Evolutionary conservation across 768 basidiomycete genomes (phyloP), one percentile per base, ranked within the genome.

Genomic region (Obba rivulosa): DNA sequence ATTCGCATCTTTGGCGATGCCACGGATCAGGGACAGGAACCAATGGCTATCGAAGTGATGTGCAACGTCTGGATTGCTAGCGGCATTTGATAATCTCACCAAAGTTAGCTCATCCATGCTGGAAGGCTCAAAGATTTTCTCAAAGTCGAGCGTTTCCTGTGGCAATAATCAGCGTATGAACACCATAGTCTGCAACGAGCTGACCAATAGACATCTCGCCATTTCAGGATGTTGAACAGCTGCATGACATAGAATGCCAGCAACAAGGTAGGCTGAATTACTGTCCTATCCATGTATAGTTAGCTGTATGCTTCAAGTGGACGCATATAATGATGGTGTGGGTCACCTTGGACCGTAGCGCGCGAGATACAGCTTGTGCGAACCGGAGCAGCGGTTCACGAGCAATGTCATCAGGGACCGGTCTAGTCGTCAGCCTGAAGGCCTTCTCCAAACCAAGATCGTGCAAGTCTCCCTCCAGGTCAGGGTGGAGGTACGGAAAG

Each of bases 401-500:
- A 1, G 79, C 59, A 5, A 74, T 64, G 52, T 80, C 76, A 48
- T 85, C 84, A 2, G 74, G 68, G 0, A 88, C 71, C 8, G 87
- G 86, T 48, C 76, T 71, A 21, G 73, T 74, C 17, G 79, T 69
- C 25, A 74, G 65, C 36, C 75, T 68, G 43, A 78, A 74, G 2
- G 83, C 77, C 22, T 67, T 69, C 52, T 83, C 79, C 3, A 90
- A 61, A 58, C 83, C 78, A 45, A 80, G 72, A 28, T 78, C 75
- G 3, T 71, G 66, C n/a, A 70, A 58, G 14, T 70, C 68, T n/a
- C 67, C 69, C 21, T 73, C 72, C 25, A 89, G 60, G 59, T 87
- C 78, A 1, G 84, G 74, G 54, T 82, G 79, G 20, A 88, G 60
- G 59, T 83, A 77, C 0, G 88, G 87, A 56, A 89, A 90, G 10